Conservation (phyloP, 257 asterid genomes). For the Avicennia marina region DNA sequence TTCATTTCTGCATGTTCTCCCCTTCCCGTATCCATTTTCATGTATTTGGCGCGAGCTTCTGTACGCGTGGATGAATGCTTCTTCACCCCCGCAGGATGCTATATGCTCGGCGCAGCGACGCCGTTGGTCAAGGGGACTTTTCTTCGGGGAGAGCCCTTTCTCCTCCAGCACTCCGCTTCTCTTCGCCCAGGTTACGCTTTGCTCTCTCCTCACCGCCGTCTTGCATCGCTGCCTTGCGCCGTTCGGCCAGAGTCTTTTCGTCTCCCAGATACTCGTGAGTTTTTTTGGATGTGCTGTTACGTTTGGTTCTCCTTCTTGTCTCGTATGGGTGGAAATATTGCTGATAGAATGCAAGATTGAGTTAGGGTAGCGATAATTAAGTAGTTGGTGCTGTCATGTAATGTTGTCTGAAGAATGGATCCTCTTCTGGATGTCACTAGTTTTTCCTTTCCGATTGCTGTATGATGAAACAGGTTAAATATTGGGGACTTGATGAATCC, state of each 20-base stretch:
- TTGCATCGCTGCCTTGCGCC: slow-evolving; percentile 12
- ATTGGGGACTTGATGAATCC: too few species aligned
- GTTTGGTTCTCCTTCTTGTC: too few species aligned
- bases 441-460: too few species aligned
- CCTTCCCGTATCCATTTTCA: slow-evolving; percentile 8
- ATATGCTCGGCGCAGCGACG: neutral
- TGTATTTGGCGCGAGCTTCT: neutral
- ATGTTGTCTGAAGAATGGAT: too few species aligned
- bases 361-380: too few species aligned
- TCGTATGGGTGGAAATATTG: too few species aligned
- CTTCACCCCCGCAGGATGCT: neutral
- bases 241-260: slow-evolving; percentile 22
- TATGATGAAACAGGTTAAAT: too few species aligned
- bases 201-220: slow-evolving; percentile 13
- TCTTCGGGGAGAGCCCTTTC: slow-evolving; percentile 24
- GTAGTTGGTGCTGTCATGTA: too few species aligned
- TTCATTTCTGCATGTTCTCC: too few species aligned
- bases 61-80: slow-evolving; percentile 12
- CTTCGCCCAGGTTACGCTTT: slow-evolving; percentile 14
- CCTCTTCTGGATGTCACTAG: too few species aligned
- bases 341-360: too few species aligned
- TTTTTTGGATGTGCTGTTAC: neutral
- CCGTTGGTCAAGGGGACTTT: slow-evolving; percentile 11
- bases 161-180: slow-evolving; percentile 12
- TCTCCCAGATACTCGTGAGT: slow-evolving; percentile 23